Percentiles rank a stretch among this genome's conserved stretches.
Conservation (phyloP, 2,329 filamentous ascomycete species). For the Colletotrichum sojae region DNA sequence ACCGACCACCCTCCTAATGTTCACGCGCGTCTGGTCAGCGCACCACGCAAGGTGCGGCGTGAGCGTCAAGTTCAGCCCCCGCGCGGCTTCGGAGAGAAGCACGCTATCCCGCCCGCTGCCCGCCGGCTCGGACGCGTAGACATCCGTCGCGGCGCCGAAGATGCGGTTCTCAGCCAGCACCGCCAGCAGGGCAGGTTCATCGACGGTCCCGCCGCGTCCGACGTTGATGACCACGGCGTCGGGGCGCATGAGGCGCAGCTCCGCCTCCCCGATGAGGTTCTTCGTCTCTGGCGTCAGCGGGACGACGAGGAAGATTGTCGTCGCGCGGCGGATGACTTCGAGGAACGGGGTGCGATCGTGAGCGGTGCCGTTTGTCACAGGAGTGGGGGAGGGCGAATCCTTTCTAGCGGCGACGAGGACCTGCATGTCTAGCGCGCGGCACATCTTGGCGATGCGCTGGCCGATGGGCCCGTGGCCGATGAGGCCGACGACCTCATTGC, state of each 20-base stretch:
- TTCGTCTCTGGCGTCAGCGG: constrained; percentile 43
- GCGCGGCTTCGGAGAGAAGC: constrained; percentile 28
- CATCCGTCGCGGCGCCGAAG: constrained; percentile 54
- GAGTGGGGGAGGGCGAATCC: background rate
- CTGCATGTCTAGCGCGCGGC: constrained; percentile 43
- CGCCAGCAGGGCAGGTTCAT: constrained; percentile 51
- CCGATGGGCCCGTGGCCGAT: constrained; percentile 48
- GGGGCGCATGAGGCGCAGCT: constrained; percentile 41
- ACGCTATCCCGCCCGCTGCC: constrained; percentile 38
- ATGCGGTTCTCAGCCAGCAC: constrained; percentile 48
- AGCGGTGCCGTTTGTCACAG: background rate
- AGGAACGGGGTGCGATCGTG: constrained; percentile 40
- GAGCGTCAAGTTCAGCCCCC: constrained; percentile 48
- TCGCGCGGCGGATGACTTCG: constrained; percentile 43
- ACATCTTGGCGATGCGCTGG: constrained; percentile 44
- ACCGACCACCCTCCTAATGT: constrained; percentile 36
- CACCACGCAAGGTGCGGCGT: constrained; percentile 49
- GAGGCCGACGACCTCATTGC: constrained; percentile 46
- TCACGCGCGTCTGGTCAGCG: constrained; percentile 40
- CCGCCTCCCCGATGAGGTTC: constrained; percentile 40
- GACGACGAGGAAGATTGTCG: constrained; percentile 46
- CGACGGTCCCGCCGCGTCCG: constrained; percentile 52
- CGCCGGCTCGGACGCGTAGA: constrained; percentile 47
- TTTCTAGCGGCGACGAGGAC: constrained; percentile 46
- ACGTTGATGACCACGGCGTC: constrained; percentile 47